Evolutionary conservation across 768 basidiomycete genomes (phyloP).

Genomic region (Cubamyces lactineus): DNA sequence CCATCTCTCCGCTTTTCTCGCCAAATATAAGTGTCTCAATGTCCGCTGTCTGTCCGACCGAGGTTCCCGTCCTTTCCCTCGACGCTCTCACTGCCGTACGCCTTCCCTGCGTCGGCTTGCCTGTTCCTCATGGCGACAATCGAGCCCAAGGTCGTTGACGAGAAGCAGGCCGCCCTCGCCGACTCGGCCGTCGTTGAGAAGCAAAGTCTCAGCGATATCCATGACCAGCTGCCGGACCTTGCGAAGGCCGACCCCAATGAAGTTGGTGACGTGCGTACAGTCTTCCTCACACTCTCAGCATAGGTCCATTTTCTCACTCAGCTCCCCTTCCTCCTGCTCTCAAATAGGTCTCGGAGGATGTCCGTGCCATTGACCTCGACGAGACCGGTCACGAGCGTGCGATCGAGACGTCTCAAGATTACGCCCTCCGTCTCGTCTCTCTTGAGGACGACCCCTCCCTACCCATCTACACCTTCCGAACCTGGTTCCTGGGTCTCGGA

Average conservation of each 20-base stretch:
- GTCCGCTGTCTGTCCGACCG: background rate
- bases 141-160: slow-evolving; percentile 16
- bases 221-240: background rate
- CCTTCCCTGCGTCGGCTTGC: background rate
- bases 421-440: slow-evolving; percentile 52
- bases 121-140: slow-evolving; percentile 23
- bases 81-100: slow-evolving; percentile 8
- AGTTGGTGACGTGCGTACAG: slow-evolving; percentile 28
- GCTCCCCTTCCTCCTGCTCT: no score
- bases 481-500: slow-evolving; percentile 37
- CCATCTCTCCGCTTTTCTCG: no score
- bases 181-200: slow-evolving; percentile 20
- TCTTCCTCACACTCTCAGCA: background rate
- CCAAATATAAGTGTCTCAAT: slow-evolving; percentile 7
- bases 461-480: slow-evolving; percentile 35
- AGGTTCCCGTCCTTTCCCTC: slow-evolving; percentile 7
- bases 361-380: slow-evolving; percentile 45
- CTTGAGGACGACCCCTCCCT: slow-evolving; percentile 50
- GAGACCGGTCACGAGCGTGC: slow-evolving; percentile 53
- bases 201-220: slow-evolving; percentile 13
- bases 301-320: background rate
- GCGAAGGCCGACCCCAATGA: slow-evolving; percentile 21
- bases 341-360: slow-evolving; percentile 28
- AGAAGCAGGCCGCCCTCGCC: slow-evolving; percentile 6
- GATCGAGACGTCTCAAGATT: slow-evolving; percentile 52